These are phyloP conservation scores for Ganoderma sp. DNA, from an alignment of 1,284 basidiomycete species.

Conservation along the genomic window DNA sequence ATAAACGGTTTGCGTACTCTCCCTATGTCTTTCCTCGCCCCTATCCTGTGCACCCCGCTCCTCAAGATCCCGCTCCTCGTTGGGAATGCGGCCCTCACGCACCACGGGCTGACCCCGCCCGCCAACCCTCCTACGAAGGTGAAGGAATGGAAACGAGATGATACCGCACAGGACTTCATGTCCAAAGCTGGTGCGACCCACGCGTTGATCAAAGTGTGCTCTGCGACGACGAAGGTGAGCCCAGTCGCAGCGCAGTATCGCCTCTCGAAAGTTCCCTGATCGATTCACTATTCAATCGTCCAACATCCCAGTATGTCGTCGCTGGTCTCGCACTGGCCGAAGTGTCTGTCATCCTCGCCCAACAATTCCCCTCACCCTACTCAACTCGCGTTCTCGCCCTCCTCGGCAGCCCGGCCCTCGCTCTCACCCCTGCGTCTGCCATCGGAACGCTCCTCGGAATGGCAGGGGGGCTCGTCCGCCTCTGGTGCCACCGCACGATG, in stretches of 20 bases:
- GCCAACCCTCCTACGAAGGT: conserved; percentile 4
- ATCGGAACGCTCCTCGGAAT: conserved; percentile 7
- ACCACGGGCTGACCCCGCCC: conserved; percentile 16
- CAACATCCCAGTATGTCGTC: not conserved
- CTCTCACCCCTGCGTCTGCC: conserved; percentile 4
- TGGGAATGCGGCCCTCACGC: conserved; percentile 12
- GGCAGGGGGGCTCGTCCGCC: conserved; percentile 15
- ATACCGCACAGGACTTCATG: not conserved
- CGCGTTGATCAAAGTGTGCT: not conserved
- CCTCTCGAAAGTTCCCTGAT: no score
- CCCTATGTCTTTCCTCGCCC: not conserved
- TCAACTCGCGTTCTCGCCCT: conserved; percentile 11
- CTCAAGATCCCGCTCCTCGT: conserved; percentile 21
- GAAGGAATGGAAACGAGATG: conserved; percentile 10
- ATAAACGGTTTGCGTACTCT: no score
- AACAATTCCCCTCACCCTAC: conserved; percentile 5
- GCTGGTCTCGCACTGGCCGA: conserved; percentile 11
- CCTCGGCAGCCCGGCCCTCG: conserved; percentile 3
- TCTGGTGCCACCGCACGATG: conserved; percentile 20
- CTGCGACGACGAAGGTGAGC: conserved; percentile 5
- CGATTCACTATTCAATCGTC: no score
- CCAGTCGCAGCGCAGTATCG: not conserved
- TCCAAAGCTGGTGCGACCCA: not conserved
- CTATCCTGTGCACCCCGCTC: conserved; percentile 12
- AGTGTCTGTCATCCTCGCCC: conserved; percentile 13